Evolutionary conservation across 108 stramenopile genomes (phyloP).

Genomic region (Epithemia pelagica): DNA sequence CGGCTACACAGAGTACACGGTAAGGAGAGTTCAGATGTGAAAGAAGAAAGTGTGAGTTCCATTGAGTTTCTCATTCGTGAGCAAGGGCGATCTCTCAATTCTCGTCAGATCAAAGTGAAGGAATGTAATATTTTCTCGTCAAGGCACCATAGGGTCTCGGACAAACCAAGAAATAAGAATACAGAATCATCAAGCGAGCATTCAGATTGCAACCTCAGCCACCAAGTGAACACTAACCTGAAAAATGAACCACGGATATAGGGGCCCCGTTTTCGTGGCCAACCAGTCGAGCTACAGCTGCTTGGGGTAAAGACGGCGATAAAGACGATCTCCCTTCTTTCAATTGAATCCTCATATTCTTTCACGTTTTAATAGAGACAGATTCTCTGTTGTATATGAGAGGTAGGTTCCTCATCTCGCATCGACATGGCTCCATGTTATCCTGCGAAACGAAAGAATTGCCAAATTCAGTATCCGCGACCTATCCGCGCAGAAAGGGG

Average conservation of each 20-base stretch:
- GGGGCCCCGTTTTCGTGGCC: conserved; percentile 19
- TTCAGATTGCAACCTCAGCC: neutral
- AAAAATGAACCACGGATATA: conserved; percentile 13
- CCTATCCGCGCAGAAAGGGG: too few species aligned
- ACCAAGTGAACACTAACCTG: conserved; percentile 25
- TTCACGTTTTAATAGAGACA: too few species aligned
- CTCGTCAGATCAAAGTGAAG: conserved; percentile 37
- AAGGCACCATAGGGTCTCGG: conserved; percentile 12
- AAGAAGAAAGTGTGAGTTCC: neutral
- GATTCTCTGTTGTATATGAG: too few species aligned
- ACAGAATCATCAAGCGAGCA: conserved; percentile 16
- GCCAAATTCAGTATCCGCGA: too few species aligned
- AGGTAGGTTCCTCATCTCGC: too few species aligned
- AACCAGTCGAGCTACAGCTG: conserved; percentile 18
- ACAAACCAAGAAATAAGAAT: conserved; percentile 17
- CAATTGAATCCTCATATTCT: too few species aligned
- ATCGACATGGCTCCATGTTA: too few species aligned
- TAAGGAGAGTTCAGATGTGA: conserved; percentile 6
- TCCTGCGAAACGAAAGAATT: too few species aligned
- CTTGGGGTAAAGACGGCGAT: conserved; percentile 5
- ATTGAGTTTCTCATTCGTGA: conserved; percentile 2
- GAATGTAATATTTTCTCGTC: conserved; percentile 20
- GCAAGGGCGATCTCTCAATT: neutral
- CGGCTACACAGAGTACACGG: conserved; percentile 20
- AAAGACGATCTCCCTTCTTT: neutral